A percentile compares a stretch with the other conserved stretches of the same genome.
These are phyloP conservation scores for Lodderomyces jiufengensis DNA, from an alignment of 1,139 yeast genomes.

Conservation along the genomic window DNA sequence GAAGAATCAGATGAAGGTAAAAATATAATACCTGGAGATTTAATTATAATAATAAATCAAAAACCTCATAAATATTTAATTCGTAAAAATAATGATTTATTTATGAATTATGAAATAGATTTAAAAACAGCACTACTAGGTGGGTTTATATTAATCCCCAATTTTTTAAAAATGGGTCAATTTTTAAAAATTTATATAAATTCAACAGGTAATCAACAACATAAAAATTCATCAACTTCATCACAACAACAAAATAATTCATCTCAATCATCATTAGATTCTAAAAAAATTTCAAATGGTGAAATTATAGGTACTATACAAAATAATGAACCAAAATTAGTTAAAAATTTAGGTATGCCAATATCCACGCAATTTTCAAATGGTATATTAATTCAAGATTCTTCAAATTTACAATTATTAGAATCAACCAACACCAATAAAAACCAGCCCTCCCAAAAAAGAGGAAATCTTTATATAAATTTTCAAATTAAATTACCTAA, in stretches of 20 bases:
- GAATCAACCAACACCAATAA: constrained; percentile 9
- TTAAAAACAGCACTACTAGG: constrained; percentile 54
- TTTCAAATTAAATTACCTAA: constrained; percentile 39
- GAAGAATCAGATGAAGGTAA: constrained; percentile 66
- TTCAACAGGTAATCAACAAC: constrained; percentile 28
- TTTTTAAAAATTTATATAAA: constrained; percentile 37
- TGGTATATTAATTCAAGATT: constrained; percentile 19
- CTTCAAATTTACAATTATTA: background rate
- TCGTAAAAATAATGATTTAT: constrained; percentile 48
- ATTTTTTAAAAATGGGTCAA: constrained; percentile 43
- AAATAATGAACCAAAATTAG: constrained; percentile 45
- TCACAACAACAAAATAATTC: no score
- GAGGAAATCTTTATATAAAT: constrained; percentile 42
- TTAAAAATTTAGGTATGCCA: constrained; percentile 62
- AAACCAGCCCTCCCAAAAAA: constrained; percentile 6
- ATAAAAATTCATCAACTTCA: no score
- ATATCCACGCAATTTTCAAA: constrained; percentile 35
- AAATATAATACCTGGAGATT: constrained; percentile 62
- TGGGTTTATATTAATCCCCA: constrained; percentile 42
- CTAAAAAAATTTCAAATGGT: constrained; percentile 33
- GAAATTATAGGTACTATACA: constrained; percentile 46
- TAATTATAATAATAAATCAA: constrained; percentile 44
- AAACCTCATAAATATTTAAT: constrained; percentile 38
- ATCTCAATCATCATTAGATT: no score
- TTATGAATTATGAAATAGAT: constrained; percentile 44